Conservation (phyloP, 176 grass and related monocot genomes). For the Chrysopogon serrulatus region DNA sequence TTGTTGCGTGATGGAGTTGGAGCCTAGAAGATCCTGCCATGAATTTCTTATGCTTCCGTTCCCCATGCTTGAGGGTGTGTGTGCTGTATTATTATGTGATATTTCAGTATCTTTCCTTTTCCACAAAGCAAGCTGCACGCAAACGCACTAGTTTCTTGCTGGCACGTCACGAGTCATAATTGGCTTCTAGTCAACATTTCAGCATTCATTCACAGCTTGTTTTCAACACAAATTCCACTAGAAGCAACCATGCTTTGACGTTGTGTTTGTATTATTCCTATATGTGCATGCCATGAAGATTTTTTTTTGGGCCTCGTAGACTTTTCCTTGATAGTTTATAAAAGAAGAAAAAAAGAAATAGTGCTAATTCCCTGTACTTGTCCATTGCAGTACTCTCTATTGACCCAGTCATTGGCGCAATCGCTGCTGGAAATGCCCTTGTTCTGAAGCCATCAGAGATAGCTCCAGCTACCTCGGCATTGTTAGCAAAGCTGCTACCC, state of each 20-base stretch:
- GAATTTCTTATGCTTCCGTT: constrained; percentile 1
- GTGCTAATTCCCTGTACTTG: neutral
- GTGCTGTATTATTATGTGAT: neutral
- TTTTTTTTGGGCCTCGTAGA: neutral
- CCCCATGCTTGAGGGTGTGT: neutral
- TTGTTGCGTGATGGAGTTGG: neutral
- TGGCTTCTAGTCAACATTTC: constrained; percentile 6
- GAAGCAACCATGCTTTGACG: neutral
- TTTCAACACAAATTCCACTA: neutral
- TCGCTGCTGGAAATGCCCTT: constrained; percentile 79
- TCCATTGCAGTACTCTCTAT: constrained; percentile 64
- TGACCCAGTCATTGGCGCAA: constrained; percentile 86
- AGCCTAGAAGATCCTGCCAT: neutral
- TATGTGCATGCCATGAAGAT: neutral
- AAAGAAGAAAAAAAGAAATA: neutral
- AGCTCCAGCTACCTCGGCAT: constrained; percentile 64
- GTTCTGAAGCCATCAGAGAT: constrained; percentile 93
- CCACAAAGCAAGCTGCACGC: neutral
- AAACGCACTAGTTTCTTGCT: neutral
- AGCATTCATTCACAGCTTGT: neutral
- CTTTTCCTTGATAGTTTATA: neutral
- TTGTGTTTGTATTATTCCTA: neutral
- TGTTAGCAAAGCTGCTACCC: constrained; percentile 78
- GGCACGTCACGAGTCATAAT: neutral
- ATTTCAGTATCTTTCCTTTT: constrained; percentile 12